A percentile compares a stretch with the other conserved stretches of the same genome.
phyloP scores from a whole-genome alignment of 352 stramenopile genomes.

The Poterioochromonas sp. region DNA sequence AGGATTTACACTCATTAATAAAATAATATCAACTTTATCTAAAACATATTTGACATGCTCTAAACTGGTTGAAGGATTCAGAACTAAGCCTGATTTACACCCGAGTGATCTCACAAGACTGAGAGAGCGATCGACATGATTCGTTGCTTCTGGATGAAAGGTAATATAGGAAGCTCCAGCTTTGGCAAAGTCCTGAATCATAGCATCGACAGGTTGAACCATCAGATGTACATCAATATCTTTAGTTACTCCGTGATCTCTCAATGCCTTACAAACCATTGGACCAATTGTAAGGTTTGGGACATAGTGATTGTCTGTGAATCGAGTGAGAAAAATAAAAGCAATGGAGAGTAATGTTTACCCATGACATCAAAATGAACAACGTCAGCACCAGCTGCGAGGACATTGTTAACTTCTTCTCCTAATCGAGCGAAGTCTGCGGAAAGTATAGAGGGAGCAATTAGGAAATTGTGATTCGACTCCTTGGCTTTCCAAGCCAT shows the following conservation, averaged over 20 bases:
- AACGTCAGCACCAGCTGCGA: constrained; percentile 67
- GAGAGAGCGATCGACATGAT: constrained; percentile 67
- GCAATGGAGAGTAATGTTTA: background rate
- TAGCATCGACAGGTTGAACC: constrained; percentile 61
- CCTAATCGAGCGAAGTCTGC: constrained; percentile 66
- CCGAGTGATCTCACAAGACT: constrained; percentile 64
- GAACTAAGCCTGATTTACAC: constrained; percentile 69
- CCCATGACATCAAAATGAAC: constrained; percentile 69
- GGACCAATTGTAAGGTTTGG: constrained; percentile 75
- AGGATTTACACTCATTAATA: constrained; percentile 75
- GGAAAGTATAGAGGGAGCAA: constrained; percentile 69
- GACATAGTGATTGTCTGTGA: constrained; percentile 79
- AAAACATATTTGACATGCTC: constrained; percentile 62
- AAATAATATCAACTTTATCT: constrained; percentile 73
- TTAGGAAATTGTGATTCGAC: constrained; percentile 49
- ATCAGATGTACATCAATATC: constrained; percentile 77
- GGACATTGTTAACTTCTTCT: constrained; percentile 67
- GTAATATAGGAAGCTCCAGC: constrained; percentile 68
- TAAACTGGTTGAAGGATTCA: constrained; percentile 67
- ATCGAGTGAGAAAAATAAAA: background rate
- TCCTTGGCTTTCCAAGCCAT: constrained; percentile 20
- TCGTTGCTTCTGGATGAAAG: constrained; percentile 69
- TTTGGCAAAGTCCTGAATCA: constrained; percentile 63
- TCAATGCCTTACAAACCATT: constrained; percentile 70
- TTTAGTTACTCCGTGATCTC: constrained; percentile 67